These are phyloP conservation scores for Diaporthe caulivora DNA, from an alignment of 2,329 filamentous ascomycete genomes.

Conservation along the genomic window DNA sequence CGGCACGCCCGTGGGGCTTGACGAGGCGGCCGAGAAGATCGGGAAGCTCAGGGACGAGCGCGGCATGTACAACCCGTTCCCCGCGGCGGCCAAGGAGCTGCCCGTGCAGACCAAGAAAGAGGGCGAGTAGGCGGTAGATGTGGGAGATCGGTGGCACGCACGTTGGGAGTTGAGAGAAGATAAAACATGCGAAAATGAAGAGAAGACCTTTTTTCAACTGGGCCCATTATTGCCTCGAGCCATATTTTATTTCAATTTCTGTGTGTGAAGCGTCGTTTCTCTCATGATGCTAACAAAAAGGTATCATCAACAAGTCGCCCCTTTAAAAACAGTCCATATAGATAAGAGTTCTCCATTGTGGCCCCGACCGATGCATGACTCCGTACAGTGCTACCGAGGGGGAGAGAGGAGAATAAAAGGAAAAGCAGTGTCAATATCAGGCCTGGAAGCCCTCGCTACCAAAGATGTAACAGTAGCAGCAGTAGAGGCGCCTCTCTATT, in stretches of 20 bases:
- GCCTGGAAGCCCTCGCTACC: not conserved
- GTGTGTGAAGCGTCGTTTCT: constrained; percentile 1
- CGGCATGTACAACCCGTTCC: constrained; percentile 53
- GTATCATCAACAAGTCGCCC: constrained; percentile 33
- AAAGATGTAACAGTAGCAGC: not conserved
- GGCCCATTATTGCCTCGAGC: constrained; percentile 7
- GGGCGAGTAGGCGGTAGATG: not conserved
- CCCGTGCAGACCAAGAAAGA: constrained; percentile 40
- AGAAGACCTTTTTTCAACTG: not conserved
- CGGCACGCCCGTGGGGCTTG: constrained; percentile 68
- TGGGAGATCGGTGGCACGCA: not conserved
- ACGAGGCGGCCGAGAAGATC: constrained; percentile 69
- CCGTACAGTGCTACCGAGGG: constrained; percentile 1
- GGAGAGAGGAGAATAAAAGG: not conserved
- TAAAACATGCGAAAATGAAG: not conserved
- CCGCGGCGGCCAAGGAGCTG: constrained; percentile 42
- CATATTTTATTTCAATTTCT: constrained; percentile 7
- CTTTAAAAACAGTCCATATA: not conserved
- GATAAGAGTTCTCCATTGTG: not conserved
- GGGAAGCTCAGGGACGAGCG: constrained; percentile 63
- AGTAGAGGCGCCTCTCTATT: not conserved
- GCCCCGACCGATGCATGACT: constrained; percentile 5
- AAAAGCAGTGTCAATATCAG: not conserved
- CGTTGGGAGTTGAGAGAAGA: constrained; percentile 8
- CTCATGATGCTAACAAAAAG: constrained; percentile 29